Conservation (phyloP, 192 early-diverging fungal species). For the Helicostylum pulchrum region DNA sequence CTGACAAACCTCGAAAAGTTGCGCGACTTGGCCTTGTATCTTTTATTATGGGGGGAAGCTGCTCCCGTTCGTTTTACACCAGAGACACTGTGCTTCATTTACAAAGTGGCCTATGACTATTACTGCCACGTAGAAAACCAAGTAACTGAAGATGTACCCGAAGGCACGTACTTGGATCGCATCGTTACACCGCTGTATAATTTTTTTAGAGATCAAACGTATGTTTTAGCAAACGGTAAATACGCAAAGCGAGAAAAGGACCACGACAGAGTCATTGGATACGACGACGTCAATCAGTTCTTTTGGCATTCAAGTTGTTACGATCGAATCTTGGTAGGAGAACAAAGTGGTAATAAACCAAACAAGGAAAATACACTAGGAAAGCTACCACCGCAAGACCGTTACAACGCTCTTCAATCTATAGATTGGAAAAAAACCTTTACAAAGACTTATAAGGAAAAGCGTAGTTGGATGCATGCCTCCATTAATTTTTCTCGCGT, state of each 20-base stretch:
- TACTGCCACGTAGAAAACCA: slow-evolving; percentile 46
- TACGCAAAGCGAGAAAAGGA: slow-evolving; percentile 76
- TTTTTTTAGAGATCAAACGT: slow-evolving; percentile 73
- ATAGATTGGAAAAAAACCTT: slow-evolving; percentile 73
- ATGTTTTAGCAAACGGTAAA: slow-evolving; percentile 65
- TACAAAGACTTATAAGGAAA: slow-evolving; percentile 81
- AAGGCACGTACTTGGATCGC: slow-evolving; percentile 69
- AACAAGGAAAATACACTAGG: slow-evolving; percentile 58
- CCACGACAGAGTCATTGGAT: slow-evolving; percentile 71
- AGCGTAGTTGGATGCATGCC: slow-evolving; percentile 78
- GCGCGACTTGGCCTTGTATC: slow-evolving; percentile 69
- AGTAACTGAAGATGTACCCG: slow-evolving; percentile 46
- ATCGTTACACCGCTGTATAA: slow-evolving; percentile 69
- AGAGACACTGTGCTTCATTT: slow-evolving; percentile 77
- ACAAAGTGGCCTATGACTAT: slow-evolving; percentile 66
- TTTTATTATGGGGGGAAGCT: slow-evolving; percentile 80
- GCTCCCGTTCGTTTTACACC: slow-evolving; percentile 69
- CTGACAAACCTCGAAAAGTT: slow-evolving; percentile 70
- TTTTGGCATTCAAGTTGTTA: slow-evolving; percentile 71
- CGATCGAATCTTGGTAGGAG: slow-evolving; percentile 25
- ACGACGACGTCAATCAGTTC: slow-evolving; percentile 82
- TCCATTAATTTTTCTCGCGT: slow-evolving; percentile 81
- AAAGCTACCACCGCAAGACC: slow-evolving; percentile 55
- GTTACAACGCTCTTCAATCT: slow-evolving; percentile 58
- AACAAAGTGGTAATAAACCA: background rate